Base-by-base conservation (phyloP, 371 early-diverging fungal genomes). In the Syncephalastrum monosporum region DNA sequence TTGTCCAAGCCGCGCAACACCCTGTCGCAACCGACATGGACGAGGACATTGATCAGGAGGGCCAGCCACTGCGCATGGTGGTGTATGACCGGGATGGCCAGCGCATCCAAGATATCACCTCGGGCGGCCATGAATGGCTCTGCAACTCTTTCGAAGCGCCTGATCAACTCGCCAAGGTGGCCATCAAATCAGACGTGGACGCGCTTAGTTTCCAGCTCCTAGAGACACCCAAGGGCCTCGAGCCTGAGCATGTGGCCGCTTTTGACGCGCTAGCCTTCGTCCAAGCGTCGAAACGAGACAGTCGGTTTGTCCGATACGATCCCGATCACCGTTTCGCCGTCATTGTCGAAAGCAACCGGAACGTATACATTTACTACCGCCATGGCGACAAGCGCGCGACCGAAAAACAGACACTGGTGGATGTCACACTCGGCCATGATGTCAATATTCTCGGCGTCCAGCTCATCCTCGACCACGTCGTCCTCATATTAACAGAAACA, bases 251-350 rank as follows among this genome's bases (percentile, higher is more conserved):
- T 60, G 56, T 56, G 12, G 74, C 77, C 29, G 82, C 90, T 1
- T 85, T 91, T 58, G 75, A 85, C 50, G 93, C 93, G 0, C 71
- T 94, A 53, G 88, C 85, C 0, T 94, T 88, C 64, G 88, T 94
- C 1, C 90, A 88, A 57, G 91, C 91, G 24, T 87, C 88, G 58
- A 92, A 92, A 68, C 80, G 87, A 25, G 89, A 91, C 61, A 80
- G 77, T 57, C 76, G 86, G 33, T 84, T 84, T 63, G 74, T 82
- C 42, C 71, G 67, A 54, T 65, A 85, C 48, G 85, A 86, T 65
- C 74, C 82, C 1, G 65, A 69, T 15, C 57, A 70, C 29, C 47
- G 65, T 5, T 84, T 84, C 47, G 78, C 82, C 0, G 75, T 82
- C 16, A 77, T 92, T 53, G 81, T 86, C 3, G 93, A 92, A 69